Base-by-base conservation (phyloP, 306 rosid genomes). In the Senna siamea region DNA sequence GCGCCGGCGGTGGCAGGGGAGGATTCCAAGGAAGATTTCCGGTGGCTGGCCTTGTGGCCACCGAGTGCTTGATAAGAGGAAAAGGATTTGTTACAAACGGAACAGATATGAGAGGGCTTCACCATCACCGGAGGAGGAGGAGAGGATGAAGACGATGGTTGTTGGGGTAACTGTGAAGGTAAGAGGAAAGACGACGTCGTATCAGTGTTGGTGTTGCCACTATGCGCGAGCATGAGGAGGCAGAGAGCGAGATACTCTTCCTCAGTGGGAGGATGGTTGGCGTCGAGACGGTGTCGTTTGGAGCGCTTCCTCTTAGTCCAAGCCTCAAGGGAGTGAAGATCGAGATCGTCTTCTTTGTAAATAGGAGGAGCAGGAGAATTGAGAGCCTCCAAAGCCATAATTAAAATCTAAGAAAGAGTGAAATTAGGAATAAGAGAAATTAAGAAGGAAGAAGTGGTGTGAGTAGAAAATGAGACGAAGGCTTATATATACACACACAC, bases 161-260 rank as follows among this genome's bases (percentile, higher is more conserved):
- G 30, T 26, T 1, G n/a, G n/a, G n/a, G n/a, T n/a, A n/a, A n/a
- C n/a, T n/a, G 30, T 26, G 30, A 1, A 47, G 13, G 18, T 66
- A 58, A 0, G 41, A 20, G 9, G 59, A 0, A 9, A 7, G 55
- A 12, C 44, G 55, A 54, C 40, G 79, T 12, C 61, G 73, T 14
- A 14, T 51, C 20, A 56, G 59, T 0, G 20, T 18, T 44, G 67
- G n/a, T 22, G n/a, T 56, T 32, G 8, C 85, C 85, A 73, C 96
- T 80, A 5, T 87, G 96, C 2, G 98, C 95, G 0, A 94, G 89
- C 95, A 94, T 92, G 93, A 94, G 83, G 78, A 93, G 99, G 69
- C 99, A 94, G 72, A 94, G 92, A 75, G 99, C 99, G 11, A 94
- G 89, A 61, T 94, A 92, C 71, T 94, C 97, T 61, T 94, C 99